Evolutionary conservation across 2,329 filamentous ascomycete species (phyloP), one percentile per base, ranked within the genome.

Genomic region (Dothiorella sarmentorum): DNA sequence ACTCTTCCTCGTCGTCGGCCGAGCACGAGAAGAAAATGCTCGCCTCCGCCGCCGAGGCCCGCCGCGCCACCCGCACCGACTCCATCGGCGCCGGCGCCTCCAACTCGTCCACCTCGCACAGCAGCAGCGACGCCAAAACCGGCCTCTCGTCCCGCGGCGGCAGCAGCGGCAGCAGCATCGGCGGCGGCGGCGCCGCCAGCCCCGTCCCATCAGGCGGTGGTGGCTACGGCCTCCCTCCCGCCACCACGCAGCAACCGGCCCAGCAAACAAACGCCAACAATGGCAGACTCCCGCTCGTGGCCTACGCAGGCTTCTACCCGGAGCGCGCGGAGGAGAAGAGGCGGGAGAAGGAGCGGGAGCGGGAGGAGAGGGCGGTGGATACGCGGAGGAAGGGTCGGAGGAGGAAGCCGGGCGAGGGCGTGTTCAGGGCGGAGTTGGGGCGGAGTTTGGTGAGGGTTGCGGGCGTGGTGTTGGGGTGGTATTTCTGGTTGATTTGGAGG

Each of bases 391-490:
- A 10, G 22, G 20, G 24, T 7, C 17, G 13, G 43, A 65, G 67
- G 64, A 70, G 62, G 59, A 69, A 74, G 52, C 76, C 71, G 20
- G 69, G 61, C 0, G 57, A 81, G 2, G 69, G 71, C 1, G 69
- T 83, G 4, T 80, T 88, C 5, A 69, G 76, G 29, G 76, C 78
- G 24, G 88, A 93, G 70, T 73, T 91, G 35, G 80, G 79, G 73
- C 80, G 77, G 7, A 86, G 82, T 43, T 66, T 86, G 17, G 85
- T 82, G 75, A 78, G 82, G 47, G 85, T 91, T 3, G 78, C 78
- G 5, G 84, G 82, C 79, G 81, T 89, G 71, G 84, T 83, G 18
- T 71, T 86, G 43, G 63, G 76, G 13, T 85, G 85, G 70, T 94
- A 89, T 78, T 78, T 78, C 27, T 89, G 85, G 74, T 73, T 93